Conservation (phyloP, 148 eudicot species). For the Suaeda aralocaspica region DNA sequence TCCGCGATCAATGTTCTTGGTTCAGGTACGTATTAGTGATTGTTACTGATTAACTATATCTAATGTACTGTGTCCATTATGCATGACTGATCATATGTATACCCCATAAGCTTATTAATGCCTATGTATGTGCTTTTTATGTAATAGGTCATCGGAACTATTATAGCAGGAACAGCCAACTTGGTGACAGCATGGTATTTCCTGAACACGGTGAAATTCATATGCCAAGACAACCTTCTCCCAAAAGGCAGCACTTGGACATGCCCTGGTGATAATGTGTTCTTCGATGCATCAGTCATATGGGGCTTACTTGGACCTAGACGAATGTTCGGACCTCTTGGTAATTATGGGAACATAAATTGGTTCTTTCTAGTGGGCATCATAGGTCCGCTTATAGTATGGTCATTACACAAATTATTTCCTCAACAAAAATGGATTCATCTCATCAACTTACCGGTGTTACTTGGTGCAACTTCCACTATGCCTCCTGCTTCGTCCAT, state of each 20-base stretch:
- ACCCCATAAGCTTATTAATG: too few species aligned
- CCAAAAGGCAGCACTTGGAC: constrained; percentile 84
- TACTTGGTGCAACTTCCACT: constrained; percentile 62
- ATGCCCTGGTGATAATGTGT: constrained; percentile 68
- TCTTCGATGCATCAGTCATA: constrained; percentile 91
- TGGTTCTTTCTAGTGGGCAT: constrained; percentile 88
- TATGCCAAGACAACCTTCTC: constrained; percentile 73
- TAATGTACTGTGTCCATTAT: too few species aligned
- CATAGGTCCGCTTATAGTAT: constrained; percentile 57
- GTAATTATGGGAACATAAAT: constrained; percentile 61
- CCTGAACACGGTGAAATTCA: constrained; percentile 48
- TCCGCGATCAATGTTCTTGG: constrained; percentile 95
- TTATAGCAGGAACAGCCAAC: constrained; percentile 77
- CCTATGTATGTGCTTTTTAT: too few species aligned
- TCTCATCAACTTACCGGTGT: constrained; percentile 68
- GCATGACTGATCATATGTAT: too few species aligned
- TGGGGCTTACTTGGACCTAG: constrained; percentile 89
- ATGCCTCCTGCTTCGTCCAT: constrained; percentile 86
- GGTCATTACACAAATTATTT: constrained; percentile 66
- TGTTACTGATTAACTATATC: too few species aligned
- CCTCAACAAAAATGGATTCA: constrained; percentile 77
- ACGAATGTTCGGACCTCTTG: constrained; percentile 66
- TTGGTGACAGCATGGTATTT: constrained; percentile 76
- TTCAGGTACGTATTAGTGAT: constrained; percentile 51
- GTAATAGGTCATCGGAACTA: constrained; percentile 80